Conservation (phyloP, 148 eudicot genomes). For the Amaranthus cruentus region DNA sequence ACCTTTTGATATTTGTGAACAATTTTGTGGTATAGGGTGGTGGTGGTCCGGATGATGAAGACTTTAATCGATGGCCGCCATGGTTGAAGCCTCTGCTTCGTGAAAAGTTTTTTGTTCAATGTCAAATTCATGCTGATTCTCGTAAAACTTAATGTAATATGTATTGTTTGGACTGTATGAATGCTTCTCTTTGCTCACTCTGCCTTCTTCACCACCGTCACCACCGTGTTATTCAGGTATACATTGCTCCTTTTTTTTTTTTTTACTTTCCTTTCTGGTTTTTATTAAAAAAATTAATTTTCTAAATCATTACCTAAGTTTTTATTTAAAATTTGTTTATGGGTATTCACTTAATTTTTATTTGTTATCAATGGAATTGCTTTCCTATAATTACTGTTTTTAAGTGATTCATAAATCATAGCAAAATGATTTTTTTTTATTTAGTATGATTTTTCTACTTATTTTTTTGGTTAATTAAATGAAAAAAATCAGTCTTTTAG, state of each 20-base stretch:
- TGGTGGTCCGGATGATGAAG: slow-evolving; percentile 69
- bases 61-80: slow-evolving; percentile 71
- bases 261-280: neutral
- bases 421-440: too few relatives aligned
- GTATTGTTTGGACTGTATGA: slow-evolving; percentile 84
- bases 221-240: slow-evolving; percentile 80
- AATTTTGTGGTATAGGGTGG: slow-evolving; percentile 31
- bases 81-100: slow-evolving; percentile 66
- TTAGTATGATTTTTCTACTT: too few relatives aligned
- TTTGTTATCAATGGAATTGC: too few relatives aligned
- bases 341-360: too few relatives aligned
- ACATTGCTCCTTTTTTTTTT: too few relatives aligned
- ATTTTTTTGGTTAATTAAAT: neutral
- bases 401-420: too few relatives aligned
- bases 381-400: too few relatives aligned
- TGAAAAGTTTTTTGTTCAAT: slow-evolving; percentile 66
- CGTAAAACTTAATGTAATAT: slow-evolving; percentile 91
- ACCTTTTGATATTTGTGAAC: neutral
- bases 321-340: too few relatives aligned
- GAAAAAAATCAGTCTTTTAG: neutral
- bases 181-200: slow-evolving; percentile 70
- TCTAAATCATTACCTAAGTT: too few relatives aligned
- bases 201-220: slow-evolving; percentile 62
- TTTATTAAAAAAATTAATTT: too few relatives aligned
- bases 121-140: slow-evolving; percentile 66